Percentiles rank a stretch among this genome's conserved stretches.
These are phyloP conservation scores for Pezicula neosporulosa DNA, from an alignment of 2,329 filamentous ascomycete species.

Conservation along the genomic window DNA sequence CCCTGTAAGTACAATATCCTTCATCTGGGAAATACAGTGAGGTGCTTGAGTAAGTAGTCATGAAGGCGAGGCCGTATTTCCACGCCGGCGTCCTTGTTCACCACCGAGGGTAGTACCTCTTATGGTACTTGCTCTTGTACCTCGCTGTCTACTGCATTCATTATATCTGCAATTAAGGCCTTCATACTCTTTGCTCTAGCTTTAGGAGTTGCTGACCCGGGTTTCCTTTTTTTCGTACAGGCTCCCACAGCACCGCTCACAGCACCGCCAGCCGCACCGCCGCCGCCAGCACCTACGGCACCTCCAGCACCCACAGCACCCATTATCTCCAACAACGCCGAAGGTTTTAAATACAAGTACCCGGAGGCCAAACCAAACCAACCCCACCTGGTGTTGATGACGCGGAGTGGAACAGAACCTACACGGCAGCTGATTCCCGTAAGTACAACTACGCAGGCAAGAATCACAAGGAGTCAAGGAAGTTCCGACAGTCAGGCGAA, in stretches of 20 bases:
- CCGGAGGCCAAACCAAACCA: conserved; percentile 25
- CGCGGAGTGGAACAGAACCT: conserved; percentile 26
- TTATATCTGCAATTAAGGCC: too few relatives aligned
- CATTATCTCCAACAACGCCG: conserved; percentile 12
- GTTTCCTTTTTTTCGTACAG: too few relatives aligned
- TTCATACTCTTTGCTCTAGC: too few relatives aligned
- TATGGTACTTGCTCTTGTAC: too few relatives aligned
- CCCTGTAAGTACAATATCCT: too few relatives aligned
- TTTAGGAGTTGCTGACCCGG: too few relatives aligned
- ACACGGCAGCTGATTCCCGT: conserved; percentile 26
- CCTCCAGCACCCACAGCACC: not conserved
- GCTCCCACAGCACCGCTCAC: not conserved
- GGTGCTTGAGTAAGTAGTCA: too few relatives aligned
- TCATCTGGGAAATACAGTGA: too few relatives aligned
- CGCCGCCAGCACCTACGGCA: not conserved
- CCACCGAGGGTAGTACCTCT: too few relatives aligned
- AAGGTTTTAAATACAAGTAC: conserved; percentile 29
- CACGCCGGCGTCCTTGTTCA: too few relatives aligned
- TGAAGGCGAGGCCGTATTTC: too few relatives aligned
- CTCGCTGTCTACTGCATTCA: too few relatives aligned
- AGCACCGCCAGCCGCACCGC: not conserved
- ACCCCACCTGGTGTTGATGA: conserved; percentile 26
- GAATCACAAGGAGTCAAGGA: conserved; percentile 20
- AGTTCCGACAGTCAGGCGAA: conserved; percentile 18
- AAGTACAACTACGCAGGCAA: conserved; percentile 27